These are phyloP conservation scores for Trametes elegans DNA, from an alignment of 768 basidiomycete species.

Conservation along the genomic window DNA sequence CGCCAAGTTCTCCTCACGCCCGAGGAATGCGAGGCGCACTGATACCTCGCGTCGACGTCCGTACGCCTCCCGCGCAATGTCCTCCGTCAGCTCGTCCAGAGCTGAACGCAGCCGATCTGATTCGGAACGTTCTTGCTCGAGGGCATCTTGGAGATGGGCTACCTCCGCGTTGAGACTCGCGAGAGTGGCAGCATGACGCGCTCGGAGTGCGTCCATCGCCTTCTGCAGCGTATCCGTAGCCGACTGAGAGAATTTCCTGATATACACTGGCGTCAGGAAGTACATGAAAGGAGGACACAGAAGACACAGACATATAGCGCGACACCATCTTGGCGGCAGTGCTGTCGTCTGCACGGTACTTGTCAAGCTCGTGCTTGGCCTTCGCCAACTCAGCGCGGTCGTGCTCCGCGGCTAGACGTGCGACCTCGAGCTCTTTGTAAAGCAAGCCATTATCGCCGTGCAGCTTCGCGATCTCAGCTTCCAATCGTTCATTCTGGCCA, in stretches of 20 bases:
- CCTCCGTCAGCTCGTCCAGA: conserved; percentile 69
- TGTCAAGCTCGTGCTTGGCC: conserved; percentile 51
- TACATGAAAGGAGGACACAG: not conserved
- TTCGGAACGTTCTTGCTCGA: conserved; percentile 43
- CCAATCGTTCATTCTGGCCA: conserved; percentile 43
- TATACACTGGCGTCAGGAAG: not conserved
- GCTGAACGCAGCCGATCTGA: conserved; percentile 52
- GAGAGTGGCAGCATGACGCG: conserved; percentile 61
- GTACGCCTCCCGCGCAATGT: conserved; percentile 67
- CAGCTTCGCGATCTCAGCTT: conserved; percentile 41
- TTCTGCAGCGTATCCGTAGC: conserved; percentile 65
- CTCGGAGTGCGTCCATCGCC: conserved; percentile 55
- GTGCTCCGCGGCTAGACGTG: conserved; percentile 40
- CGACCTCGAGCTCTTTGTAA: conserved; percentile 44
- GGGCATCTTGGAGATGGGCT: conserved; percentile 40
- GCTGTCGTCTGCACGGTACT: conserved; percentile 60
- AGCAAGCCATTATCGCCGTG: conserved; percentile 44
- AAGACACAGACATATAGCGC: conserved; percentile 63
- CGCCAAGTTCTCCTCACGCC: conserved; percentile 59
- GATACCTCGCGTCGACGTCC: conserved; percentile 72
- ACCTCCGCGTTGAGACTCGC: conserved; percentile 54
- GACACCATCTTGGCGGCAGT: conserved; percentile 82
- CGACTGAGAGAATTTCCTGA: conserved; percentile 81
- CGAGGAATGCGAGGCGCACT: conserved; percentile 57
- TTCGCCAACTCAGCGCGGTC: conserved; percentile 46